Percentiles rank a stretch among this genome's conserved stretches.
phyloP scores from a whole-genome alignment of 1,139 yeast genomes.

The Candida gigantensis region DNA sequence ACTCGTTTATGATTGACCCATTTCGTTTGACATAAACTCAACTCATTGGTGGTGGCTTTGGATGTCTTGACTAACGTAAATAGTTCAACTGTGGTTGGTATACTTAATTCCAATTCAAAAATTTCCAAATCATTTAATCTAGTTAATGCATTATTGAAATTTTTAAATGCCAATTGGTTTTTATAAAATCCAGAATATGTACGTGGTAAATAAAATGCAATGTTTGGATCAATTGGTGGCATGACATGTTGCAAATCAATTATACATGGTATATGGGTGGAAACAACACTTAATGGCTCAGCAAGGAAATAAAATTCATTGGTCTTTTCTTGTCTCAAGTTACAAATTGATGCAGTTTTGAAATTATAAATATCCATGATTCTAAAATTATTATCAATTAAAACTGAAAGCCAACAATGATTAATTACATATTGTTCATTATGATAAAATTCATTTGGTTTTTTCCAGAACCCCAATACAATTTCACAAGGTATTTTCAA shows the following conservation, averaged over 20 bases:
- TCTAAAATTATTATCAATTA: conserved; percentile 75
- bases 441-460: conserved; percentile 62
- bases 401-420: conserved; percentile 87
- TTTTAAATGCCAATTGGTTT: conserved; percentile 57
- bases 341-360: conserved; percentile 38
- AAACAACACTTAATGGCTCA: conserved; percentile 71
- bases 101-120: conserved; percentile 71
- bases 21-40: conserved; percentile 71
- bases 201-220: conserved; percentile 80
- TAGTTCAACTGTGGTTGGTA: conserved; percentile 71
- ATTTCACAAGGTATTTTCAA: conserved; percentile 74
- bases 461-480: conserved; percentile 80
- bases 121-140: conserved; percentile 73
- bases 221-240: conserved; percentile 79
- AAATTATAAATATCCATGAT: conserved; percentile 60
- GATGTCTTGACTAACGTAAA: conserved; percentile 56
- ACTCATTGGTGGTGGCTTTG: conserved; percentile 51
- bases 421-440: conserved; percentile 61
- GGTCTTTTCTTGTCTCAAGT: conserved; percentile 26
- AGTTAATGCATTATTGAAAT: conserved; percentile 76
- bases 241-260: conserved; percentile 80
- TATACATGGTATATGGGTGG: conserved; percentile 83
- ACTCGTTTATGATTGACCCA: conserved; percentile 67
- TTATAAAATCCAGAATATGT: conserved; percentile 78
- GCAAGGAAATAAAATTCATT: conserved; percentile 74